These are phyloP conservation scores for Aspergillus pseudoterreus DNA, from an alignment of 2,329 filamentous ascomycete species.

Conservation along the genomic window DNA sequence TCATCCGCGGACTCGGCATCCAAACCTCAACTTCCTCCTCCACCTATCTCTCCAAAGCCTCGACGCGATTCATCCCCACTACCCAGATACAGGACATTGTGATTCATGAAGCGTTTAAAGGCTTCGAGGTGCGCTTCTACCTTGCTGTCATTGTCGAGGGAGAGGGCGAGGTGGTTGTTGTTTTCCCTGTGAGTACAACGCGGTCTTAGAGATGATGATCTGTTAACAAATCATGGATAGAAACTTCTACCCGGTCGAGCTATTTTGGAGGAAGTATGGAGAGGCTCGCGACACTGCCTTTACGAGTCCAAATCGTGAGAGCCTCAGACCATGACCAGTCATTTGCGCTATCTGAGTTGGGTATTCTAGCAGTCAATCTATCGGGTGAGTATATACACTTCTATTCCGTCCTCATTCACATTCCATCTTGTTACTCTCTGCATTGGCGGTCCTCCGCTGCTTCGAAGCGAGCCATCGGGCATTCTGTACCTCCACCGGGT, in stretches of 20 bases:
- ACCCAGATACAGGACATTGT: constrained; percentile 89
- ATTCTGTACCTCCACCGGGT: constrained; percentile 60
- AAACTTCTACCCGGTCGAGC: constrained; percentile 67
- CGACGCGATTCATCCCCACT: constrained; percentile 81
- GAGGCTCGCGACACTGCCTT: constrained; percentile 75
- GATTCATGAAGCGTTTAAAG: constrained; percentile 90
- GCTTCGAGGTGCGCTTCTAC: constrained; percentile 88
- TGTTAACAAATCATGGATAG: constrained; percentile 26
- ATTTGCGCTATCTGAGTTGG: neutral
- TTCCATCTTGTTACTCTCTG: neutral
- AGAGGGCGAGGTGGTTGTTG: constrained; percentile 86
- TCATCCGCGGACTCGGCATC: constrained; percentile 83
- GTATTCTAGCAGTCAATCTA: neutral
- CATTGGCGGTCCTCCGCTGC: constrained; percentile 35
- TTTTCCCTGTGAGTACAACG: constrained; percentile 66
- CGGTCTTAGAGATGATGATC: neutral
- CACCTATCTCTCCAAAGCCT: constrained; percentile 61
- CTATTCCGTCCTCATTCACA: constrained; percentile 3
- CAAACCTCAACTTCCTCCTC: constrained; percentile 74
- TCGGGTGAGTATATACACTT: constrained; percentile 13
- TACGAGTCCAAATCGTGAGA: constrained; percentile 62
- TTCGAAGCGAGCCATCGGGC: constrained; percentile 54
- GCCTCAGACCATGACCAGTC: neutral
- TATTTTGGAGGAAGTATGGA: constrained; percentile 86
- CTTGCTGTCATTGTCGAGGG: constrained; percentile 85